Evolutionary conservation across 345 rosid genomes (phyloP), one percentile per base, ranked within the genome.

Genomic region (Linum usitatissimum): DNA sequence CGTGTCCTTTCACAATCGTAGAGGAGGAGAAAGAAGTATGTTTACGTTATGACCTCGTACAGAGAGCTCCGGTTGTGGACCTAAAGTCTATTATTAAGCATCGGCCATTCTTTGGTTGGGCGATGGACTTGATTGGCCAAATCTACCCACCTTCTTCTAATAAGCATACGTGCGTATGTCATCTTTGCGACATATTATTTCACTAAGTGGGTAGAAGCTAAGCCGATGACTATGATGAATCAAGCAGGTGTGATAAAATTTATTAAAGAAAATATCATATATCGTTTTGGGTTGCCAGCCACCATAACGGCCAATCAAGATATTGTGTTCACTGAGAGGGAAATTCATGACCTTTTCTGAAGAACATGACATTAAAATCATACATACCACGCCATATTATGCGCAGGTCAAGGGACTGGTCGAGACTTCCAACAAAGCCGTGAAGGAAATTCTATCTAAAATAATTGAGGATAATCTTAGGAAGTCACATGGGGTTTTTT

Each of bases 291-390:
- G 9, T 3, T 64, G 1, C 59, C 59, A 3, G 21, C 53, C 4
- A 28, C 66, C 1, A 64, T 64, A 12, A 64, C 59, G 0, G 34
- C 45, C 2, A 12, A 53, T 53, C 66, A 64, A 53, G 66, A 20
- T 5, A 64, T 20, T 2, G 18, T 53, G 45, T 64, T 64, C 9
- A 30, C 6, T n/a, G 6, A 23, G 66, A 2, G 45, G 28, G 7
- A 51, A 13, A 28, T n/a, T 51, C 4, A 13, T 28, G 10, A 15
- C 49, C 9, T 64, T 64, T 53, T 6, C 49, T n/a, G n/a, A n/a
- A 21, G 30, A 39, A 18, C 40, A 36, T 61, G 53, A 53, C 2
- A 9, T 61, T 17, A 38, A 61, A 18, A 18, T 61, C 9, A 9
- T 61, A 1, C n/a, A 36, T 17, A 36, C 6, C 3, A 61, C 23